Conservation (phyloP, 2,329 filamentous ascomycete species). For the Ophiosphaerella narmari region DNA sequence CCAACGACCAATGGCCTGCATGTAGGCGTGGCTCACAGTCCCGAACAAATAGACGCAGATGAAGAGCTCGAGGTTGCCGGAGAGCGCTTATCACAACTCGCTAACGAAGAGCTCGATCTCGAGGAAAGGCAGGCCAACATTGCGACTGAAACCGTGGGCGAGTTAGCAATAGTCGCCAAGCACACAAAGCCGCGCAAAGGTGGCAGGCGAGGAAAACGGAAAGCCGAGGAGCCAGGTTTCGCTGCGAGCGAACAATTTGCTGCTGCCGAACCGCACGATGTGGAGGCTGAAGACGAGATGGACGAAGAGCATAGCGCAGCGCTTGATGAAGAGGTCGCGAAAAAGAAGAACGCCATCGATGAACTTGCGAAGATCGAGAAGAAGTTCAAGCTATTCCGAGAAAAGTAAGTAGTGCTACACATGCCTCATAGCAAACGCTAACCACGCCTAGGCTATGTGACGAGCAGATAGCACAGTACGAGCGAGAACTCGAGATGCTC, state of each 20-base stretch:
- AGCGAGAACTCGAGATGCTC: slow-evolving; percentile 67
- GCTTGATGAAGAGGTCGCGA: slow-evolving; percentile 62
- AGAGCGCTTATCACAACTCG: slow-evolving; percentile 37
- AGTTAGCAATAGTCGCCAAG: slow-evolving; percentile 43
- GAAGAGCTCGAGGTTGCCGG: slow-evolving; percentile 60
- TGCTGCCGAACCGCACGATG: slow-evolving; percentile 68
- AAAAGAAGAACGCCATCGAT: slow-evolving; percentile 79
- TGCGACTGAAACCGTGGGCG: slow-evolving; percentile 36
- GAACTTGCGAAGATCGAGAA: slow-evolving; percentile 81
- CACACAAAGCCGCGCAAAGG: slow-evolving; percentile 44
- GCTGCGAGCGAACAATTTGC: slow-evolving; percentile 49
- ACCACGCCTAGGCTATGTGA: slow-evolving; percentile 73
- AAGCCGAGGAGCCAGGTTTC: slow-evolving; percentile 48
- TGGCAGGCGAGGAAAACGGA: slow-evolving; percentile 57
- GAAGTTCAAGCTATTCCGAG: slow-evolving; percentile 84
- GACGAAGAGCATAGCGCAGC: slow-evolving; percentile 47
- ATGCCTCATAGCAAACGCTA: slow-evolving; percentile 14
- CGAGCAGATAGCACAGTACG: slow-evolving; percentile 81
- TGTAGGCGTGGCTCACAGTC: slow-evolving; percentile 31
- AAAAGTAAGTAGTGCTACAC: slow-evolving; percentile 60
- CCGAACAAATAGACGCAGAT: slow-evolving; percentile 41
- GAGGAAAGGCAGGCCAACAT: slow-evolving; percentile 43
- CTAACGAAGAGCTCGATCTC: slow-evolving; percentile 38
- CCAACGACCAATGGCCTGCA: slow-evolving; percentile 35
- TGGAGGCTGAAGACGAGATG: slow-evolving; percentile 54